These are phyloP conservation scores for Orobanche coerulescens DNA, from an alignment of 257 asterid species.

Conservation along the genomic window DNA sequence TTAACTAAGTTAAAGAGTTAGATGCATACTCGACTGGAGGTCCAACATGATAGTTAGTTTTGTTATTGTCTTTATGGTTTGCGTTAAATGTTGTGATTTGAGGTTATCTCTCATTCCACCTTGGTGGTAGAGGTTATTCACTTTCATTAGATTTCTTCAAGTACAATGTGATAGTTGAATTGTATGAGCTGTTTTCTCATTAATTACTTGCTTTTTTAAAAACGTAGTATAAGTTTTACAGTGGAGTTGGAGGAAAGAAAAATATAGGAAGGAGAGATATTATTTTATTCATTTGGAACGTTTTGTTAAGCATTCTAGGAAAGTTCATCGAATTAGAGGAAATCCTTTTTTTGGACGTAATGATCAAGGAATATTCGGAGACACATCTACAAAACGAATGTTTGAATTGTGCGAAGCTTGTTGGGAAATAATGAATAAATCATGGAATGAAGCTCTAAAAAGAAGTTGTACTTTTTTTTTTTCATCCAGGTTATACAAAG, in stretches of 20 bases:
- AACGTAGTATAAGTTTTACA: not conserved
- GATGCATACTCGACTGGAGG: not conserved
- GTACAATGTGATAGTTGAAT: not conserved
- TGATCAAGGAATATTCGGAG: too few species aligned
- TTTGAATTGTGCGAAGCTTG: not conserved
- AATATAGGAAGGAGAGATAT: not conserved
- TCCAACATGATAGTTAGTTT: not conserved
- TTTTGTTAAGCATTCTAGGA: not conserved
- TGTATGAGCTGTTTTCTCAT: not conserved
- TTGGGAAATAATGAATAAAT: not conserved
- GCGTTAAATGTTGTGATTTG: too few species aligned
- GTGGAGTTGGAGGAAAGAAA: slow-evolving; percentile 2
- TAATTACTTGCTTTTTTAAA: not conserved
- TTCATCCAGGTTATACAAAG: slow-evolving; percentile 69
- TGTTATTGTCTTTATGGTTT: not conserved
- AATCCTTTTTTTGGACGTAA: too few species aligned
- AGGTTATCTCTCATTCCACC: slow-evolving; percentile 12
- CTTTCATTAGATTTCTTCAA: not conserved
- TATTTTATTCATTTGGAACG: not conserved
- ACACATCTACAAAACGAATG: too few species aligned
- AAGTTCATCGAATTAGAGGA: too few species aligned
- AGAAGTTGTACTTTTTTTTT: slow-evolving; percentile 14
- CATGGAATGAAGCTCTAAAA: slow-evolving; percentile 15
- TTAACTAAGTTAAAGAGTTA: not conserved
- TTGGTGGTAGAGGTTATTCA: slow-evolving; percentile 7